Evolutionary conservation across 495 filamentous ascomycete species (phyloP), one percentile per base, ranked within the genome.

Genomic region (Hyaloscypha finlandica): DNA sequence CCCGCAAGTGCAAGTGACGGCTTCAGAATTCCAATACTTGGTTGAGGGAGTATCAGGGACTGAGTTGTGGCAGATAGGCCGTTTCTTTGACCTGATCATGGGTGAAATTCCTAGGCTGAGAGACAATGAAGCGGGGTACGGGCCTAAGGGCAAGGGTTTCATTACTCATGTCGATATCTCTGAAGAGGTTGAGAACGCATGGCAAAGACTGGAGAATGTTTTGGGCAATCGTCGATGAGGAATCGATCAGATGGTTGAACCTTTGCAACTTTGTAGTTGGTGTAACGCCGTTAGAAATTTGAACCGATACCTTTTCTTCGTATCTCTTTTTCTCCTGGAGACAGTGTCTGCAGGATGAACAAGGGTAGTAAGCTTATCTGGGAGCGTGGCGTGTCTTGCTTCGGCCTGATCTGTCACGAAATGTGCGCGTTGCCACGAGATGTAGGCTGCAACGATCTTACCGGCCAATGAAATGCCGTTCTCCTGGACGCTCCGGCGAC

Each of bases 131-230:
- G 42, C 71, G 8, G 74, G 74, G 1, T 80, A 80, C 73, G 78
- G 78, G 37, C 78, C 78, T 0, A 65, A 45, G 19, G 78, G 78
- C 20, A 74, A 69, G 52, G 74, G 70, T 1, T 80, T 77, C 29
- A 80, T 80, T 68, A 30, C 61, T 25, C 76, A 80, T 73, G 75
- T 79, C 9, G 72, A 79, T 59, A 59, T 80, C 59, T 76, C 75
- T 4, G 37, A 11, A 11, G 60, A 72, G 19, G 68, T 80, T 56
- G 75, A 77, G 58, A 68, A 59, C 5, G 75, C 77, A 2, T 76
- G 75, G 74, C 33, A 39, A 19, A 65, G 66, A 55, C 37, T 65
- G 19, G 16, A 48, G 12, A 33, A 51, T 9, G 45, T 60, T 55
- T 55, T 64, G 39, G 56, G 45, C 6, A 63, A 33, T 37, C 33